Evolutionary conservation across 441 rosid genomes (phyloP).

Genomic region (Croton setiger): DNA sequence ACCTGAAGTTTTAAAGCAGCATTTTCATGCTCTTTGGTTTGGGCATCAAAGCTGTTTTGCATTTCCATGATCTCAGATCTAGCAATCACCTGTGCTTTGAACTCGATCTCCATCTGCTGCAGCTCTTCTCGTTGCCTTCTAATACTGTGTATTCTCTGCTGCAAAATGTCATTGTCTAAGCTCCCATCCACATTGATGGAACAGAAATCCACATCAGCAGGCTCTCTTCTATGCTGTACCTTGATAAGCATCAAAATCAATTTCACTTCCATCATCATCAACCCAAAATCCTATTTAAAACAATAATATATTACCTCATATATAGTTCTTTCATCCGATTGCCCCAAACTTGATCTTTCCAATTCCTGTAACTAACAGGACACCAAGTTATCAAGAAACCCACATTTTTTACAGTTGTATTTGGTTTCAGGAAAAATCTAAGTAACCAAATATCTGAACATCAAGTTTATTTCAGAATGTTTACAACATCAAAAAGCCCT

Average conservation of each 20-base stretch:
- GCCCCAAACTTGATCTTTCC: conserved; percentile 61
- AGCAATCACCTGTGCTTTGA: conserved; percentile 67
- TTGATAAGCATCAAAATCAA: conserved; percentile 37
- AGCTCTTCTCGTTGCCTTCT: conserved; percentile 72
- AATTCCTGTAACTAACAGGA: conserved; percentile 40
- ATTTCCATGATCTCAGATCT: conserved; percentile 62
- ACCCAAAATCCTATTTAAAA: conserved; percentile 2
- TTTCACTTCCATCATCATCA: conserved; percentile 17
- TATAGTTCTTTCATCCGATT: conserved; percentile 73
- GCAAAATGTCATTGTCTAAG: conserved; percentile 53
- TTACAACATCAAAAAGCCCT: neutral
- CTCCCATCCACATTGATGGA: conserved; percentile 53
- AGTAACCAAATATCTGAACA: neutral
- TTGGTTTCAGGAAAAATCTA: neutral
- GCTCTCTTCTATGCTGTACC: conserved; percentile 81
- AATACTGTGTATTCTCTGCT: conserved; percentile 58
- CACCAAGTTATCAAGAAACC: conserved; percentile 4
- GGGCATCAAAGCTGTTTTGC: conserved; percentile 55
- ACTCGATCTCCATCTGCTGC: conserved; percentile 72
- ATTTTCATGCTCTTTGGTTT: conserved; percentile 59
- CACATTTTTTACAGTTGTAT: neutral
- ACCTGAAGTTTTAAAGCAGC: conserved; percentile 79
- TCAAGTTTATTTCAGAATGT: neutral
- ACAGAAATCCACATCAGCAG: conserved; percentile 54
- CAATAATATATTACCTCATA: conserved; percentile 57